phyloP scores from a whole-genome alignment of 371 early-diverging fungal genomes.

The Phascolomyces articulosus region DNA sequence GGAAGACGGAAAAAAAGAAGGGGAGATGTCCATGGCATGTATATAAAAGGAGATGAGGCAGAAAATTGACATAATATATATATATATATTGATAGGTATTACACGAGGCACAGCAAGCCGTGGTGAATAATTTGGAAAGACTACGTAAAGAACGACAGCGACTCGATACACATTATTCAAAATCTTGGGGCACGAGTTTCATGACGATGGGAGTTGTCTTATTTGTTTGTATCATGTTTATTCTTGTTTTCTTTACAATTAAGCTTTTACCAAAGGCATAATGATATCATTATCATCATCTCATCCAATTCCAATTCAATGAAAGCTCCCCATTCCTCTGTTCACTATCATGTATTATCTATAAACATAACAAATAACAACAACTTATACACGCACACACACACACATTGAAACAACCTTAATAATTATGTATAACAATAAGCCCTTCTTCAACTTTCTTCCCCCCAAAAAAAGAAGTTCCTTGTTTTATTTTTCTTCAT shows the following conservation, averaged over 20 bases:
- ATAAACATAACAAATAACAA: too few relatives aligned
- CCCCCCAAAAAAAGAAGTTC: not conserved
- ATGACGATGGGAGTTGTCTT: constrained; percentile 65
- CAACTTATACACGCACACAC: too few relatives aligned
- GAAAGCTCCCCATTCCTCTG: too few relatives aligned
- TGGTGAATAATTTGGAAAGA: constrained; percentile 52
- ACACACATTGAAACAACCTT: too few relatives aligned
- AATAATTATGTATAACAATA: too few relatives aligned
- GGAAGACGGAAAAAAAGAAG: constrained; percentile 3
- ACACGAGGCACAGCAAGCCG: constrained; percentile 52
- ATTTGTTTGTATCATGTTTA: constrained; percentile 68
- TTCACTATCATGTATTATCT: too few relatives aligned
- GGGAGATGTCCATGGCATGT: too few relatives aligned
- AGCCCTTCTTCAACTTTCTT: not conserved
- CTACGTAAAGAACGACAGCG: constrained; percentile 57
- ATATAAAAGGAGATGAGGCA: too few relatives aligned
- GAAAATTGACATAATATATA: too few relatives aligned
- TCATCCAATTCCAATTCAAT: too few relatives aligned
- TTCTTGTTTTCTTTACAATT: constrained; percentile 72
- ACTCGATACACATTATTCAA: constrained; percentile 58
- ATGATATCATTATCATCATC: constrained; percentile 8
- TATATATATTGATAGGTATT: constrained; percentile 27
- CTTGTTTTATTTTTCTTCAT: too few relatives aligned
- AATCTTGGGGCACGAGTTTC: constrained; percentile 73
- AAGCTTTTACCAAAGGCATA: constrained; percentile 65